Conservation (phyloP, 768 basidiomycete species). For the Hypholoma fasciculare region DNA sequence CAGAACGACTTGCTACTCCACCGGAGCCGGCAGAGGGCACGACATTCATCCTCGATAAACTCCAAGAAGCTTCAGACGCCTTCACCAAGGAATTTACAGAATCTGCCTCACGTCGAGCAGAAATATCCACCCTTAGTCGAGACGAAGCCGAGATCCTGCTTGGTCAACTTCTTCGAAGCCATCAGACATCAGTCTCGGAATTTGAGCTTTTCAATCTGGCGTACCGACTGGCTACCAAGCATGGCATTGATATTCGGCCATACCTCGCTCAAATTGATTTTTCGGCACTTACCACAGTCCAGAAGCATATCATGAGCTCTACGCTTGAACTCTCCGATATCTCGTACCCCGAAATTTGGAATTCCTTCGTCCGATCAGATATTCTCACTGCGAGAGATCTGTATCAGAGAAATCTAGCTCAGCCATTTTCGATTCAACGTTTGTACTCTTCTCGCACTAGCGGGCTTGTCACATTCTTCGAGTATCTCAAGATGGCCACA, state of each 20-base stretch:
- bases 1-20: constrained; percentile 51
- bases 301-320: constrained; percentile 53
- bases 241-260: constrained; percentile 41
- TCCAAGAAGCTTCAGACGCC: constrained; percentile 43
- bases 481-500: constrained; percentile 55
- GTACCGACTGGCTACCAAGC: constrained; percentile 42
- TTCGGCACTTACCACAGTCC: constrained; percentile 49
- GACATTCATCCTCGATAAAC: constrained; percentile 52
- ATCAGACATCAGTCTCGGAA: constrained; percentile 58
- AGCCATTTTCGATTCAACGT: constrained; percentile 57
- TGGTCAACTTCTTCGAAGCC: constrained; percentile 44
- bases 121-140: constrained; percentile 21
- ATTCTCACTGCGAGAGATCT: constrained; percentile 54
- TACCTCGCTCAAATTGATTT: constrained; percentile 56
- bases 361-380: constrained; percentile 62
- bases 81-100: constrained; percentile 47
- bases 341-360: constrained; percentile 57
- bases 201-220: constrained; percentile 60
- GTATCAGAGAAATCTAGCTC: constrained; percentile 47
- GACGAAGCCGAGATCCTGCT: constrained; percentile 45
- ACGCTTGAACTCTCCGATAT: constrained; percentile 38
- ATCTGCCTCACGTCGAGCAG: constrained; percentile 19
- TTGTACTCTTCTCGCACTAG: constrained; percentile 57
- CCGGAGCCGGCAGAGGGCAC: constrained; percentile 37
- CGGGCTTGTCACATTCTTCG: constrained; percentile 58